Evolutionary conservation across 2,329 filamentous ascomycete genomes (phyloP).

Genomic region (Pseudofabraea citricarpa): DNA sequence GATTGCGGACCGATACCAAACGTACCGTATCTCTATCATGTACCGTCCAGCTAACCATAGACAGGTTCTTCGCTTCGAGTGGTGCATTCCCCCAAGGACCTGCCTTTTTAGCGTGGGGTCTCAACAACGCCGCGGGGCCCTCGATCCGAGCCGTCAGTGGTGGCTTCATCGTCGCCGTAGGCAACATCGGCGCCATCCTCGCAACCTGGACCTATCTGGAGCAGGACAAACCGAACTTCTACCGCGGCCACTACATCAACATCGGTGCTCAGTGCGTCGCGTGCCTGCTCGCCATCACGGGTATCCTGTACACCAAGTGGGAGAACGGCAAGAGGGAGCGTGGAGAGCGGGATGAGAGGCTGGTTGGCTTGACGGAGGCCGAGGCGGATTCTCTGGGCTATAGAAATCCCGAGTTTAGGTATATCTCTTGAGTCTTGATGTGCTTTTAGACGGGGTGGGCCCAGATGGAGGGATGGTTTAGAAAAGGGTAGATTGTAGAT

Average conservation of each 20-base stretch:
- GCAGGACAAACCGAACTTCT: conserved; percentile 28
- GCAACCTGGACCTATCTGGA: conserved; percentile 40
- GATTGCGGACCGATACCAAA: background rate
- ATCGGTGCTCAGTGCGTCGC: conserved; percentile 33
- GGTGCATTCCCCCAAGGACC: conserved; percentile 41
- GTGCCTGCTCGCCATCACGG: conserved; percentile 28
- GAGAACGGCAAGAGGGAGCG: conserved; percentile 37
- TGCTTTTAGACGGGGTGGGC: no score
- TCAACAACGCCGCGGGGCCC: conserved; percentile 41
- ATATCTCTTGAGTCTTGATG: no score
- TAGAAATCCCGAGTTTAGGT: conserved; percentile 39
- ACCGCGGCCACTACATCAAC: conserved; percentile 37
- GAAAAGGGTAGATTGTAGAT: no score
- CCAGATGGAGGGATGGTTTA: no score
- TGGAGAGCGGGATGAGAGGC: conserved; percentile 34
- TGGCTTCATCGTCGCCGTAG: conserved; percentile 36
- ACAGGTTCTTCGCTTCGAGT: conserved; percentile 33
- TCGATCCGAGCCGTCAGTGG: conserved; percentile 36
- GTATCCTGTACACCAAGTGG: conserved; percentile 38
- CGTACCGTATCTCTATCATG: background rate
- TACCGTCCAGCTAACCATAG: background rate
- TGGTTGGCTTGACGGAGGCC: conserved; percentile 33
- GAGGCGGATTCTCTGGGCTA: conserved; percentile 37
- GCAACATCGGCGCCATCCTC: conserved; percentile 38
- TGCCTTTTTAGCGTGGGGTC: conserved; percentile 38